These are phyloP conservation scores for Cladophialophora chaetospira DNA, from an alignment of 2,329 filamentous ascomycete genomes.

Conservation along the genomic window DNA sequence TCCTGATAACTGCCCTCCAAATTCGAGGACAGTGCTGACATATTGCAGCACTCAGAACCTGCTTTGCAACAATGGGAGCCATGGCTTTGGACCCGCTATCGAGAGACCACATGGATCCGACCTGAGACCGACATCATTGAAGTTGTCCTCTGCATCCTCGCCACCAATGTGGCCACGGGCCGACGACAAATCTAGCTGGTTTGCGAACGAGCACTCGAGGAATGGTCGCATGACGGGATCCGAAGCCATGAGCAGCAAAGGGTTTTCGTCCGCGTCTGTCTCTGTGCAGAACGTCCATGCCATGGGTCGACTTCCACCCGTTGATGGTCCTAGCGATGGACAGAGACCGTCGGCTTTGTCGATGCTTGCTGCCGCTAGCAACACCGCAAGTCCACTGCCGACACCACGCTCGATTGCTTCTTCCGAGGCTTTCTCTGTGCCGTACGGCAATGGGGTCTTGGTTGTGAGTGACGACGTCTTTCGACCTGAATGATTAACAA, in stretches of 20 bases:
- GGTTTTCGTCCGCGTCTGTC: constrained; percentile 31
- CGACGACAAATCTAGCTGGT: constrained; percentile 17
- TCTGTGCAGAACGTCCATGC: constrained; percentile 33
- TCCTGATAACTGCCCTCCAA: background rate
- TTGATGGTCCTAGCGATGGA: constrained; percentile 29
- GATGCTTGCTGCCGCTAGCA: constrained; percentile 29
- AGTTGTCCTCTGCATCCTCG: constrained; percentile 16
- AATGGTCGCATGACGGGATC: constrained; percentile 10
- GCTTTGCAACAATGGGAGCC: constrained; percentile 1
- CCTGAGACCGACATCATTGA: constrained; percentile 11
- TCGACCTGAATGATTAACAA: constrained; percentile 2
- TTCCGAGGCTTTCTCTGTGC: constrained; percentile 25
- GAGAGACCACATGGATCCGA: constrained; percentile 13
- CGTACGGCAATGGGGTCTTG: constrained; percentile 17
- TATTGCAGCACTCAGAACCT: constrained; percentile 2
- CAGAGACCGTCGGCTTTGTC: constrained; percentile 25
- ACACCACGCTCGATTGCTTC: constrained; percentile 18
- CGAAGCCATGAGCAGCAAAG: constrained; percentile 28
- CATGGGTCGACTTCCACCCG: constrained; percentile 31
- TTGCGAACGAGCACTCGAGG: constrained; percentile 12
- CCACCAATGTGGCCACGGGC: constrained; percentile 15
- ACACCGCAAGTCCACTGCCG: constrained; percentile 25
- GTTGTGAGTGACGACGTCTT: constrained; percentile 10
- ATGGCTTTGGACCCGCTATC: constrained; percentile 8
- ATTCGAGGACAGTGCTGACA: constrained; percentile 5